These are phyloP conservation scores for Fragaria ananassa DNA, from an alignment of 306 rosid species.

Conservation along the genomic window DNA sequence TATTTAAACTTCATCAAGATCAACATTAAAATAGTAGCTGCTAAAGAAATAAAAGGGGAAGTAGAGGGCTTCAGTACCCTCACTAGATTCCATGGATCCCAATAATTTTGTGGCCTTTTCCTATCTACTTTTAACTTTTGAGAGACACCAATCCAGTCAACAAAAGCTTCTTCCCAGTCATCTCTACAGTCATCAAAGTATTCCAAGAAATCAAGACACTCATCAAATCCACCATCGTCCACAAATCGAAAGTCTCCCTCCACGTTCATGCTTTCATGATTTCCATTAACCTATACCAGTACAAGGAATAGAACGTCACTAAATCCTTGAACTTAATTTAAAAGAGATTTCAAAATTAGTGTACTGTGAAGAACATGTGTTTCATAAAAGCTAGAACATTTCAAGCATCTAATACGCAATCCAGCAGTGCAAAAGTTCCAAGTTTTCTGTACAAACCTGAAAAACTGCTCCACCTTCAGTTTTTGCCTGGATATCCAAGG, in stretches of 20 bases:
- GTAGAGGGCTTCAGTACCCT: slow-evolving; percentile 58
- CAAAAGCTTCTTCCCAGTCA: slow-evolving; percentile 69
- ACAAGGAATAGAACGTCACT: not conserved
- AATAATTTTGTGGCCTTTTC: slow-evolving; percentile 41
- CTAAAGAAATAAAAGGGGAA: slow-evolving; percentile 2
- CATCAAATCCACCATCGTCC: slow-evolving; percentile 75
- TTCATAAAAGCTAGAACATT: not conserved
- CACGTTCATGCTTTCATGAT: slow-evolving; percentile 94
- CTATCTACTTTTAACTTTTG: slow-evolving; percentile 57
- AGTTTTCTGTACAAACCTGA: slow-evolving; percentile 58
- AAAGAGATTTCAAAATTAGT: not conserved
- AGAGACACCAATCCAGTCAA: slow-evolving; percentile 64
- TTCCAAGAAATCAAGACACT: slow-evolving; percentile 72
- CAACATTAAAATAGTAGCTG: slow-evolving; percentile 15
- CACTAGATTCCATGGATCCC: slow-evolving; percentile 84
- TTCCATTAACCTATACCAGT: slow-evolving; percentile 71
- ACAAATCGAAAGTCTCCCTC: slow-evolving; percentile 94
- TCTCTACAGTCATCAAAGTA: slow-evolving; percentile 48
- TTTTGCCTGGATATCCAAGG: slow-evolving; percentile 81
- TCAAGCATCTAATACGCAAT: not conserved
- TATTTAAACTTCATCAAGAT: slow-evolving; percentile 39
- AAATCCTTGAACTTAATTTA: not conserved
- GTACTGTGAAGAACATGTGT: not conserved
- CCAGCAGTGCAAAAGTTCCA: not conserved
- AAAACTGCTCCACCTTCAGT: slow-evolving; percentile 90